A percentile compares a stretch with the other conserved stretches of the same genome.
Conservation (phyloP, 2,329 filamentous ascomycete genomes). For the Leptographium galeiforme region DNA sequence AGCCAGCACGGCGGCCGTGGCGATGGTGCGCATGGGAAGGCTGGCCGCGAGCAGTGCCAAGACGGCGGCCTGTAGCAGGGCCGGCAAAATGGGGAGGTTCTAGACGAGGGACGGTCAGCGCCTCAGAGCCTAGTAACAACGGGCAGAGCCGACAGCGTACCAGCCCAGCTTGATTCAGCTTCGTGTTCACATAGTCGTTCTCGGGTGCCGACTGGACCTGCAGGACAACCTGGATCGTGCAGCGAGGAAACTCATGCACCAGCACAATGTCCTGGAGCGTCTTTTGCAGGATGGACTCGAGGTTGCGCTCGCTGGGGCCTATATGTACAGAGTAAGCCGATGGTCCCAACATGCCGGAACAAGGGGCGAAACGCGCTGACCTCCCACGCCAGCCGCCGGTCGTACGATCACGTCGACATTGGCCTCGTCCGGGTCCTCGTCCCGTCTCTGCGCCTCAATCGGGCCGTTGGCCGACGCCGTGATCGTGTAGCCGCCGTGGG, state of each 20-base stretch:
- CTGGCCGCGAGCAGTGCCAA: slow-evolving; percentile 70
- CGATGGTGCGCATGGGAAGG: slow-evolving; percentile 63
- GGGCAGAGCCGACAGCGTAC: slow-evolving; percentile 23
- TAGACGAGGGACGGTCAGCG: slow-evolving; percentile 19
- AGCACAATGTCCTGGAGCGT: slow-evolving; percentile 63
- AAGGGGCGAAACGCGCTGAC: slow-evolving; percentile 28
- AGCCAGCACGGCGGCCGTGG: slow-evolving; percentile 52
- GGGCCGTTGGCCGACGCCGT: slow-evolving; percentile 85
- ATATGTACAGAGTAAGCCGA: slow-evolving; percentile 20
- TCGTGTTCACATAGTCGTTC: slow-evolving; percentile 49
- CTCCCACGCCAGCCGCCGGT: slow-evolving; percentile 71
- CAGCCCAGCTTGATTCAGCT: slow-evolving; percentile 44
- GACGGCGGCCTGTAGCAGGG: slow-evolving; percentile 67
- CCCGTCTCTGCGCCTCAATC: slow-evolving; percentile 74
- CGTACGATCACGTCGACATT: slow-evolving; percentile 81
- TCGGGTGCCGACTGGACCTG: slow-evolving; percentile 59
- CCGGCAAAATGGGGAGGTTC: slow-evolving; percentile 69
- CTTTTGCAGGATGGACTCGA: slow-evolving; percentile 62
- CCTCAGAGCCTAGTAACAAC: no score
- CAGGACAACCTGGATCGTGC: slow-evolving; percentile 68
- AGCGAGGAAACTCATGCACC: slow-evolving; percentile 61
- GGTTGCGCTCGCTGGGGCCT: slow-evolving; percentile 65
- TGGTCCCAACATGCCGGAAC: neutral
- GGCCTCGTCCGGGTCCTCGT: slow-evolving; percentile 86
- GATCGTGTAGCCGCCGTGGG: slow-evolving; percentile 63